Conservation (phyloP, 257 asterid species). For the Voacanga thouarsii region DNA sequence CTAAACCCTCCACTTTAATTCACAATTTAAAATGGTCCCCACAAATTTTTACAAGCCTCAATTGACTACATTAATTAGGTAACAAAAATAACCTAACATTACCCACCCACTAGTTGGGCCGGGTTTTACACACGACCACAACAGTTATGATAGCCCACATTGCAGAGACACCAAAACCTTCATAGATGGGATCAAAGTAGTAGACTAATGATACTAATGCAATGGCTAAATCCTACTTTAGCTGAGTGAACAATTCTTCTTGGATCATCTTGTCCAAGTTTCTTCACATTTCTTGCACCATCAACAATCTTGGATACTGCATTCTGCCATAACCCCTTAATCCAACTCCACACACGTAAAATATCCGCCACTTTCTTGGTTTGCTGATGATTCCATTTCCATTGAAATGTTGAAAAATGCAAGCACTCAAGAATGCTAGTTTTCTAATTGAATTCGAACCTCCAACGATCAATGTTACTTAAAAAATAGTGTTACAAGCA, state of each 20-base stretch:
- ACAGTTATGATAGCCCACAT: slow-evolving; percentile 84
- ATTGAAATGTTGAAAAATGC: slow-evolving; percentile 6
- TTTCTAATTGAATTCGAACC: not conserved
- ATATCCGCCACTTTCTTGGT: slow-evolving; percentile 15
- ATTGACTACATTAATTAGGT: no score
- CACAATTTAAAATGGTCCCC: no score
- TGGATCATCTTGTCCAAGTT: slow-evolving; percentile 61
- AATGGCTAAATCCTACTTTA: slow-evolving; percentile 66
- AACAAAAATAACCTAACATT: no score
- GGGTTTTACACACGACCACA: slow-evolving; percentile 54
- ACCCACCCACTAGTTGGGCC: no score
- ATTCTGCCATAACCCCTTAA: slow-evolving; percentile 21
- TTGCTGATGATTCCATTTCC: slow-evolving; percentile 27
- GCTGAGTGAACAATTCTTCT: slow-evolving; percentile 48
- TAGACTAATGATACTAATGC: slow-evolving; percentile 57
- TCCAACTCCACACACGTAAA: not conserved
- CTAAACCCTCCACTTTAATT: no score
- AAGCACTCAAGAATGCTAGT: not conserved
- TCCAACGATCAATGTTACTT: no score
- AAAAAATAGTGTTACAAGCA: not conserved
- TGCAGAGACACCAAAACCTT: slow-evolving; percentile 62
- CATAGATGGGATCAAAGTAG: slow-evolving; percentile 54
- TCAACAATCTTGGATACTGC: slow-evolving; percentile 17
- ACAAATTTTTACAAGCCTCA: no score
- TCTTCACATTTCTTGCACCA: slow-evolving; percentile 23